phyloP scores from a whole-genome alignment of 2,329 filamentous ascomycete species.

The Cylindrodendrum hubeiense region DNA sequence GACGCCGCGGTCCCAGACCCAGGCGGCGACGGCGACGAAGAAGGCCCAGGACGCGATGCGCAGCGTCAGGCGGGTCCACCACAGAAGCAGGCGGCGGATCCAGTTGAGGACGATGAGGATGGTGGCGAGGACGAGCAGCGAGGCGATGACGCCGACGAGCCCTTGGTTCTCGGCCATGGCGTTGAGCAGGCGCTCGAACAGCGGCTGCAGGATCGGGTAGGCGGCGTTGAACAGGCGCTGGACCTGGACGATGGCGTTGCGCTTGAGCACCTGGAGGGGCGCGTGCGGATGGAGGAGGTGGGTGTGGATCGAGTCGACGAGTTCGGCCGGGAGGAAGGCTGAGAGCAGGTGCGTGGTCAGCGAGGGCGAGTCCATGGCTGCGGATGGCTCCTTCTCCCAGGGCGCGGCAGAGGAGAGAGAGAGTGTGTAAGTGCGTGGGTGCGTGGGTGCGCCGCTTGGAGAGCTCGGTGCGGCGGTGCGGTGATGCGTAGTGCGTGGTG shows the following conservation, averaged over 20 bases:
- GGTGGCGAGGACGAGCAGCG: constrained; percentile 57
- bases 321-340: constrained; percentile 59
- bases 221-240: constrained; percentile 47
- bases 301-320: constrained; percentile 57
- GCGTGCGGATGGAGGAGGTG: constrained; percentile 62
- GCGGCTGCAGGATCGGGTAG: constrained; percentile 57
- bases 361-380: constrained; percentile 47
- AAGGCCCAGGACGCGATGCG: constrained; percentile 74
- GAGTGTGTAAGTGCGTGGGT: background rate
- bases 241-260: constrained; percentile 48
- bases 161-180: constrained; percentile 52
- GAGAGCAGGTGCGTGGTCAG: constrained; percentile 52
- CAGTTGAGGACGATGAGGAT: constrained; percentile 77
- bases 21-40: constrained; percentile 65
- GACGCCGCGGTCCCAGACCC: constrained; percentile 74
- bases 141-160: constrained; percentile 47
- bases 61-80: constrained; percentile 78
- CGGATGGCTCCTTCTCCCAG: background rate
- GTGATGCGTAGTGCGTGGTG: too few relatives aligned
- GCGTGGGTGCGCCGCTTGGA: too few relatives aligned
- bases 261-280: constrained; percentile 57
- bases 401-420: background rate
- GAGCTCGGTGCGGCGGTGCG: background rate
- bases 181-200: constrained; percentile 54
- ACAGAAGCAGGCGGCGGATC: constrained; percentile 79